A percentile compares a stretch with the other conserved stretches of the same genome.
phyloP scores from a whole-genome alignment of 371 early-diverging fungal genomes.

The Sporodiniella umbellata region DNA sequence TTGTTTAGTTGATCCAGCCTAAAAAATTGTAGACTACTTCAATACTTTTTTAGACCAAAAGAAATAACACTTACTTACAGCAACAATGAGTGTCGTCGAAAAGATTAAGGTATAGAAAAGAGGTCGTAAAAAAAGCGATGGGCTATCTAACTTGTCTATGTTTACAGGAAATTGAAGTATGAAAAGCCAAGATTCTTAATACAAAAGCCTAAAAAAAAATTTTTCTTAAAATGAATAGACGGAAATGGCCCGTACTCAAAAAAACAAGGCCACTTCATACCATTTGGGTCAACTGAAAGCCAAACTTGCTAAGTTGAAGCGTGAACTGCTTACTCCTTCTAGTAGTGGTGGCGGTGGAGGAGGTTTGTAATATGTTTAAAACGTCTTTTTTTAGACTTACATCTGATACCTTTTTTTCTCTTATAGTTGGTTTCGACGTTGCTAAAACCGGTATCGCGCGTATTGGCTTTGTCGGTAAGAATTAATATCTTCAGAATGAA shows the following conservation, averaged over 20 bases:
- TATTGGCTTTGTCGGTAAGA: slow-evolving; percentile 84
- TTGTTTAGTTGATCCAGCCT: no score
- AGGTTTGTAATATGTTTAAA: slow-evolving; percentile 29
- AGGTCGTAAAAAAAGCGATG: background rate
- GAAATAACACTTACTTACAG: no score
- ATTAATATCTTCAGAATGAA: background rate
- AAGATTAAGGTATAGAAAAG: slow-evolving; percentile 26
- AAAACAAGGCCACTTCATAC: slow-evolving; percentile 92
- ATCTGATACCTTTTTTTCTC: background rate
- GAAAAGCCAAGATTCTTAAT: slow-evolving; percentile 36
- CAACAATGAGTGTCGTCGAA: slow-evolving; percentile 21
- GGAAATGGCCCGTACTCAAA: slow-evolving; percentile 75
- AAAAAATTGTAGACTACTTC: no score
- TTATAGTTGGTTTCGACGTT: slow-evolving; percentile 89
- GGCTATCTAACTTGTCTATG: background rate
- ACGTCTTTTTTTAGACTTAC: background rate
- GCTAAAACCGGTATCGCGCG: slow-evolving; percentile 97
- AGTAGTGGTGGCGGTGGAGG: slow-evolving; percentile 82
- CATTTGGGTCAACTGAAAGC: slow-evolving; percentile 99
- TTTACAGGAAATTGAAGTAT: slow-evolving; percentile 61
- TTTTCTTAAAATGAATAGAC: slow-evolving; percentile 20
- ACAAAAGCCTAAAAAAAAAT: background rate
- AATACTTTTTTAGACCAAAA: no score
- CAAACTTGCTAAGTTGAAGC: slow-evolving; percentile 94
- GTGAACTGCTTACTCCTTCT: slow-evolving; percentile 91